Evolutionary conservation across 805 yeast genomes (phyloP).

Genomic region (Zygoascus ofunaensis): DNA sequence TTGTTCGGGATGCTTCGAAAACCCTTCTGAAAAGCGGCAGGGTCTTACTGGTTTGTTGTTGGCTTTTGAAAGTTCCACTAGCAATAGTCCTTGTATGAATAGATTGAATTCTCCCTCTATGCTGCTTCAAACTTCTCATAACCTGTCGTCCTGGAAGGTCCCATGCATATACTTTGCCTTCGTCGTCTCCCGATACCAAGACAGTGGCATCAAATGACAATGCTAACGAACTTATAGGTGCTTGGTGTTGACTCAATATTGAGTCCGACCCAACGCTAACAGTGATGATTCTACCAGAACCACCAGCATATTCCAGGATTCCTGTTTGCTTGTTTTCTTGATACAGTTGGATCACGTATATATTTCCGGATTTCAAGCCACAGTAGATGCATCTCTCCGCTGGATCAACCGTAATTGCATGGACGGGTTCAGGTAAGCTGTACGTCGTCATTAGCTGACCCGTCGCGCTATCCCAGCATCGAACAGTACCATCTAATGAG

Average conservation of each 20-base stretch:
- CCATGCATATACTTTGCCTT: slow-evolving; percentile 58
- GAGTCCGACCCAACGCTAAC: slow-evolving; percentile 19
- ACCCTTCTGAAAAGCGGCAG: slow-evolving; percentile 23
- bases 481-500: slow-evolving; percentile 65
- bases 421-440: slow-evolving; percentile 52
- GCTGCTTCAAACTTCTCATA: slow-evolving; percentile 20
- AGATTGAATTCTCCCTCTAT: slow-evolving; percentile 17
- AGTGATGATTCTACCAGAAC: slow-evolving; percentile 43
- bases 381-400: slow-evolving; percentile 66
- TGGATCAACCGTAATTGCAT: slow-evolving; percentile 59
- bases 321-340: slow-evolving; percentile 31
- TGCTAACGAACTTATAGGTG: slow-evolving; percentile 42
- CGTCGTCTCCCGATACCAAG: slow-evolving; percentile 61
- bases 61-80: slow-evolving; percentile 5
- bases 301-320: slow-evolving; percentile 51
- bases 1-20: slow-evolving; percentile 11
- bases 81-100: slow-evolving; percentile 12
- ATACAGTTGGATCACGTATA: slow-evolving; percentile 46
- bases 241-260: slow-evolving; percentile 23
- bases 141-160: slow-evolving; percentile 42
- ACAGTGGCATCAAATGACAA: slow-evolving; percentile 68
- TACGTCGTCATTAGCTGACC: slow-evolving; percentile 54
- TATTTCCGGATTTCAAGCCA: slow-evolving; percentile 57
- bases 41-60: slow-evolving; percentile 10
- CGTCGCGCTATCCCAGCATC: slow-evolving; percentile 52